Evolutionary conservation across 2,329 filamentous ascomycete species (phyloP), one percentile per base, ranked within the genome.

Genomic region (Apiospora rasikravindrae): DNA sequence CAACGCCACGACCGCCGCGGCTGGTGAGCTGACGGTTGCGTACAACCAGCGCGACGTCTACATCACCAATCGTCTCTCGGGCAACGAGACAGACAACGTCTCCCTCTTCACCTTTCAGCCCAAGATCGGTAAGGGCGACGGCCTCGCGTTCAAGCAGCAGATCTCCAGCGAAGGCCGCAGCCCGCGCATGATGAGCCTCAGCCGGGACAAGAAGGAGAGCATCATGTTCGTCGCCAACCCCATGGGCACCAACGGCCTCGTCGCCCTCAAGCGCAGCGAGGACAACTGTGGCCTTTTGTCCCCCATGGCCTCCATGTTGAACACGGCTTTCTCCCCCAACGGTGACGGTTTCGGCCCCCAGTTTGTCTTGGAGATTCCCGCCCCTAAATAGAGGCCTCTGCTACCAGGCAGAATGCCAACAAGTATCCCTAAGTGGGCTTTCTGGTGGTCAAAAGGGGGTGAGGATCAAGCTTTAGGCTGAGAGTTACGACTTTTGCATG

Each of bases 41-140:
- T 76, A 77, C 37, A 83, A 85, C 78, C 81, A 80, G 77, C 78
- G 78, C 74, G 80, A 87, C 78, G 75, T 88, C 24, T 88, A 88
- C 78, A 82, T 88, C 70, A 86, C 86, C 49, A 88, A 88, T 82
- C 85, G 87, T 4, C 74, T 87, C 37, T 84, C 82, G 1, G 86
- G 84, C 70, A 82, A 83, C 75, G 75, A 74, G 3, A 83, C 83
- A 11, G 87, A 88, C 79, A 85, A 80, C 75, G 83, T 88, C 76
- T 82, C 85, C 7, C 84, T 85, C 77, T 87, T 88, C 75, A 74
- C 84, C 57, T 77, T 79, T 68, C 71, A 77, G 64, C 53, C 68
- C 11, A 53, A 33, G 33, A 74, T 73, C 42, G 69, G 73, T 44
- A 76, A 73, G 53, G 74, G 74, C 14, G 71, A 47, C 14, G 71